Base-by-base conservation (phyloP, 176 grass and related monocot genomes). In the Miscanthus lutarioriparius region DNA sequence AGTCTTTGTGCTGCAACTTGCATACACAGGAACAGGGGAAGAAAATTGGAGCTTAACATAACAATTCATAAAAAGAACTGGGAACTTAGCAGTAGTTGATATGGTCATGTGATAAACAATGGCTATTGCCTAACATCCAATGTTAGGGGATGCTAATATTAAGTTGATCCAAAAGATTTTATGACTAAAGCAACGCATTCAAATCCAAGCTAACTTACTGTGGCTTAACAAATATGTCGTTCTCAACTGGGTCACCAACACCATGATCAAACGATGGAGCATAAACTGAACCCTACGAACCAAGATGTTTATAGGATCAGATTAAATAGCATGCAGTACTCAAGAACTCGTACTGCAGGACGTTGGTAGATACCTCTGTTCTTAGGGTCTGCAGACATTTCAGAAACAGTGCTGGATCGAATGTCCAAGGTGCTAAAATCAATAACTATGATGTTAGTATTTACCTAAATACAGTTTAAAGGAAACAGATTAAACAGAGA, bases 221-320 rank as follows among this genome's bases (percentile, higher is more conserved):
- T n/a, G 69, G 79, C 48, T 83, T 90, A 41, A 95, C 83, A 90
- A 88, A 82, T 91, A 98, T 90, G 87, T 95, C 96, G 23, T 95
- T 90, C 51, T 98, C 96, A 72, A 98, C 80, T 37, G 96, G 96
- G 75, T 98, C 93, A 67, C 96, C 96, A 75, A 95, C 87, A 76
- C 96, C 96, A 78, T 98, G 93, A 87, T 95, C 96, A 78, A 98
- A 98, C 87, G 96, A 98, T 78, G 96, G 96, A 80, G 87, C 96
- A 92, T 93, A 90, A 83, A 88, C 89, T 82, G 76, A 93, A 65
- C 93, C 96, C 93, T 95, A 41, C 56, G 78, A 56, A 91, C 25
- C 64, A 82, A 74, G 44, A 79, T 68, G 12, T 67, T 79, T 54
- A 74, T 64, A 76, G 32, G 8, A 77, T 81, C 64, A 69, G 59